Evolutionary conservation across 2,329 filamentous ascomycete genomes (phyloP).

Genomic region (Cladophialophora immunda): DNA sequence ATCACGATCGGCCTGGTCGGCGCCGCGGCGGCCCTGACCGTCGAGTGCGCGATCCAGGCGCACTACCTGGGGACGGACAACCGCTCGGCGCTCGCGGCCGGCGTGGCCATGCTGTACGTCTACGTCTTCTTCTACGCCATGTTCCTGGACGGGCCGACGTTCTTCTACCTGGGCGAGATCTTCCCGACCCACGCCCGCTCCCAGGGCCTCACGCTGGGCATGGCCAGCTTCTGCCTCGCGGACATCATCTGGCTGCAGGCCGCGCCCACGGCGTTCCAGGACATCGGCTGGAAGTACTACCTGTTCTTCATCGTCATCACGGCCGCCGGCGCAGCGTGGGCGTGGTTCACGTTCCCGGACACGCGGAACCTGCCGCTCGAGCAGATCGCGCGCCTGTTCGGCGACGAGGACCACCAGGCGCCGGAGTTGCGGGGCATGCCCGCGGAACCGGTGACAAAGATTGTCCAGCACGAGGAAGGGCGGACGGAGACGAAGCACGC

Average conservation of each 20-base stretch:
- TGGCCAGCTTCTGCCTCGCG: not conserved
- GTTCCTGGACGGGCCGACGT: not conserved
- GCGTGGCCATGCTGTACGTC: constrained; percentile 51
- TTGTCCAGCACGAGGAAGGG: no score
- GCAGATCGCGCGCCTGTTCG: no score
- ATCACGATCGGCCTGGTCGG: constrained; percentile 45
- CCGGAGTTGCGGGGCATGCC: no score
- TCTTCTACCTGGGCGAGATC: not conserved
- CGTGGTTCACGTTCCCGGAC: no score
- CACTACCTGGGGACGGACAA: constrained; percentile 47
- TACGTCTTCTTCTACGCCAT: constrained; percentile 52
- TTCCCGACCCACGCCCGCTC: not conserved
- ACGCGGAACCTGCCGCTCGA: no score
- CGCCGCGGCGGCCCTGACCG: no score
- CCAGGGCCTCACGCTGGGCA: not conserved
- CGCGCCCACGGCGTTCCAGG: not conserved
- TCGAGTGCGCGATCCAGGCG: no score
- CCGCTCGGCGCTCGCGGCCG: constrained; percentile 42
- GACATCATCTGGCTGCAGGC: constrained; percentile 14
- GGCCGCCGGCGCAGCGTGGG: no score
- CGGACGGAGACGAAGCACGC: no score
- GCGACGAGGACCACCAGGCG: no score
- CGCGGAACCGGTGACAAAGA: no score
- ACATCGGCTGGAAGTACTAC: constrained; percentile 8
- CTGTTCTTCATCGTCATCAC: constrained; percentile 4